phyloP scores from a whole-genome alignment of 2,329 filamentous ascomycete genomes.

The Epichloe festucae region DNA sequence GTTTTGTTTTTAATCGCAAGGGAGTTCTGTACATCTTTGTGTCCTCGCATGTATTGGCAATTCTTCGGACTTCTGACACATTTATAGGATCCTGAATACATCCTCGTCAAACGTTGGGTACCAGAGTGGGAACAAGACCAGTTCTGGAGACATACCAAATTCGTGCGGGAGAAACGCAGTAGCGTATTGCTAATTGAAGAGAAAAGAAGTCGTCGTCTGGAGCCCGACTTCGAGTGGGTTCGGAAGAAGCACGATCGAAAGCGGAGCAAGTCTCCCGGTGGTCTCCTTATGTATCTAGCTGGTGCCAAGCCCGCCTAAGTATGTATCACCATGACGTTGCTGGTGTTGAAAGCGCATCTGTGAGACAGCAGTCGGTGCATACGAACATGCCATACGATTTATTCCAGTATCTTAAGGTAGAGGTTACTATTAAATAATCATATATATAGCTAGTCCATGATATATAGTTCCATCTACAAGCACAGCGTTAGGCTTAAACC shows the following conservation, averaged over 20 bases:
- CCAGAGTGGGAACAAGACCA: slow-evolving; percentile 57
- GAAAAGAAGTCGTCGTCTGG: slow-evolving; percentile 27
- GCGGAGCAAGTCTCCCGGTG: slow-evolving; percentile 40
- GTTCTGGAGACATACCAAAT: slow-evolving; percentile 58
- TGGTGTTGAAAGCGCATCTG: too few species aligned
- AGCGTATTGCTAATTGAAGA: slow-evolving; percentile 37
- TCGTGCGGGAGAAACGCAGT: slow-evolving; percentile 43
- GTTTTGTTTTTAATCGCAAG: too few species aligned
- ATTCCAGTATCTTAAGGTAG: too few species aligned
- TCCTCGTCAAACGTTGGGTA: slow-evolving; percentile 63
- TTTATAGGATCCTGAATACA: slow-evolving; percentile 49
- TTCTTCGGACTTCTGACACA: neutral
- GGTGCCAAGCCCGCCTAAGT: slow-evolving; percentile 22
- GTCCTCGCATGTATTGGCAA: too few species aligned
- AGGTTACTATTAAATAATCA: too few species aligned
- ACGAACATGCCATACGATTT: too few species aligned
- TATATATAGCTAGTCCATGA: too few species aligned
- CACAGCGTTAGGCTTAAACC: neutral
- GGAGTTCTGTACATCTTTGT: too few species aligned
- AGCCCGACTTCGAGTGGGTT: slow-evolving; percentile 41
- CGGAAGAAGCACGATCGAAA: slow-evolving; percentile 41
- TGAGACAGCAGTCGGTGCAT: too few species aligned
- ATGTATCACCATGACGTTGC: too few species aligned
- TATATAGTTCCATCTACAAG: too few species aligned
- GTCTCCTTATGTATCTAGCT: slow-evolving; percentile 43